These are phyloP conservation scores for Botrytis aclada DNA, from an alignment of 2,329 filamentous ascomycete species.

Conservation along the genomic window DNA sequence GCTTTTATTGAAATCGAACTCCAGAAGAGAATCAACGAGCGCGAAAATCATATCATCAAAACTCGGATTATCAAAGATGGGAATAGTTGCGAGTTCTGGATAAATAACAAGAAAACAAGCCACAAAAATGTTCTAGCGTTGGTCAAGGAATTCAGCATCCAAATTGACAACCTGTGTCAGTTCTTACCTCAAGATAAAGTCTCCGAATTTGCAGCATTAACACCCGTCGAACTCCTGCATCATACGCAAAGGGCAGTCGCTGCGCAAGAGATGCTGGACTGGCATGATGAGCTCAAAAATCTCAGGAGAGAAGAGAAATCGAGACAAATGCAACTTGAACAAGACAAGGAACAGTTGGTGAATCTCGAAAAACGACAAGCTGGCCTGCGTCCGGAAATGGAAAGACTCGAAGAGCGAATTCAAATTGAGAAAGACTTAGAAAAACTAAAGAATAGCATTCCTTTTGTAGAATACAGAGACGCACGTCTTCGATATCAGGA, in stretches of 20 bases:
- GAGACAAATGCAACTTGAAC: constrained; percentile 54
- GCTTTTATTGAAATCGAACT: constrained; percentile 91
- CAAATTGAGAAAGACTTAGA: constrained; percentile 62
- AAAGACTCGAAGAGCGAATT: constrained; percentile 73
- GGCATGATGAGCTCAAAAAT: constrained; percentile 71
- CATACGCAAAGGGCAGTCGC: constrained; percentile 89
- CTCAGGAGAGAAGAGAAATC: constrained; percentile 68
- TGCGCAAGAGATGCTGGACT: constrained; percentile 72
- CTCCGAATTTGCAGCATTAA: constrained; percentile 84
- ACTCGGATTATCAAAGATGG: constrained; percentile 78
- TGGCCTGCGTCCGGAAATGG: constrained; percentile 74
- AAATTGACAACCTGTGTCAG: constrained; percentile 96
- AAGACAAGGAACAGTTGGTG: constrained; percentile 60
- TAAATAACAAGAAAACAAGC: constrained; percentile 64
- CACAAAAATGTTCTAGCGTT: constrained; percentile 66
- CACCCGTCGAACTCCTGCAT: constrained; percentile 74
- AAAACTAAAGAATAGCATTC: constrained; percentile 62
- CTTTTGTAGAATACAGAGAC: constrained; percentile 62
- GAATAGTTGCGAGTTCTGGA: constrained; percentile 73
- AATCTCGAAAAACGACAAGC: constrained; percentile 71
- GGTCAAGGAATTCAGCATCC: constrained; percentile 73
- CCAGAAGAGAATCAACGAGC: constrained; percentile 57
- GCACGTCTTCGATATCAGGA: constrained; percentile 48
- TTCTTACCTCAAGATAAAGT: constrained; percentile 96
- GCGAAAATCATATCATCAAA: constrained; percentile 68